phyloP scores from a whole-genome alignment of 2,329 filamentous ascomycete genomes.

The Didymellaceae sp. region DNA sequence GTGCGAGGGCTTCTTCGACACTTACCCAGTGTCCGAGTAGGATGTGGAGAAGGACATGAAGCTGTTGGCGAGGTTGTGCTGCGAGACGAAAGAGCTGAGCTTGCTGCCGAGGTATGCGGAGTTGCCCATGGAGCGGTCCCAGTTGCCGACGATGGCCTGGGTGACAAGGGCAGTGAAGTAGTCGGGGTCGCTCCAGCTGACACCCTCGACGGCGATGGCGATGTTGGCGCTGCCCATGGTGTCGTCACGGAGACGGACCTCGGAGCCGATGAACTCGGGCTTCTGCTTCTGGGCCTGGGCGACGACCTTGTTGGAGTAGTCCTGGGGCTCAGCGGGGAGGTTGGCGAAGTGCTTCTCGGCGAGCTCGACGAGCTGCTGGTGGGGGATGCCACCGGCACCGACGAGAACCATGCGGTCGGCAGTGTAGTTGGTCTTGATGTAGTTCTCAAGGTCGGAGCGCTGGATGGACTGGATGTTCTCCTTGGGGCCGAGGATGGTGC shows the following conservation, averaged over 20 bases:
- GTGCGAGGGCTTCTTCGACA: conserved; percentile 16
- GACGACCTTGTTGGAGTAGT: conserved; percentile 73
- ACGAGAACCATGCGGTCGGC: conserved; percentile 99
- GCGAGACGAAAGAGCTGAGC: conserved; percentile 92
- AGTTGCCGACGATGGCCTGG: conserved; percentile 99
- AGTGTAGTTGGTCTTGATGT: conserved; percentile 99
- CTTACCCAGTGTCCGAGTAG: conserved; percentile 98
- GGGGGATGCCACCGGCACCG: conserved; percentile 90
- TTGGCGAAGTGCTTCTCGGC: conserved; percentile 93
- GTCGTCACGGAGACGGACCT: conserved; percentile 94
- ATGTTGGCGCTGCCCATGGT: conserved; percentile 96
- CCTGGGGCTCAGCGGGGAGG: conserved; percentile 76
- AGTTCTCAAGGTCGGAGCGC: conserved; percentile 86
- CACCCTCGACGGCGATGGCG: conserved; percentile 97
- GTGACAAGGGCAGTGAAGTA: conserved; percentile 98
- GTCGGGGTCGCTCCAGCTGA: conserved; percentile 98
- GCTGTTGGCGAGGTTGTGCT: conserved; percentile 96
- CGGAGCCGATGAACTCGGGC: conserved; percentile 95
- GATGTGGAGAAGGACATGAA: conserved; percentile 99
- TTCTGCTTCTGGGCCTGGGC: conserved; percentile 79
- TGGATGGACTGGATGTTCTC: conserved; percentile 98
- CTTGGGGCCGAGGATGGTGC: conserved; percentile 95
- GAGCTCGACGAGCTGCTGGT: conserved; percentile 91
- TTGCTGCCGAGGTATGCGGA: conserved; percentile 97
- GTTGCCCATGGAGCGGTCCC: conserved; percentile 98